A percentile compares a stretch with the other conserved stretches of the same genome.
These are phyloP conservation scores for Coemansia erecta DNA, from an alignment of 192 early-diverging fungal genomes.

Conservation along the genomic window DNA sequence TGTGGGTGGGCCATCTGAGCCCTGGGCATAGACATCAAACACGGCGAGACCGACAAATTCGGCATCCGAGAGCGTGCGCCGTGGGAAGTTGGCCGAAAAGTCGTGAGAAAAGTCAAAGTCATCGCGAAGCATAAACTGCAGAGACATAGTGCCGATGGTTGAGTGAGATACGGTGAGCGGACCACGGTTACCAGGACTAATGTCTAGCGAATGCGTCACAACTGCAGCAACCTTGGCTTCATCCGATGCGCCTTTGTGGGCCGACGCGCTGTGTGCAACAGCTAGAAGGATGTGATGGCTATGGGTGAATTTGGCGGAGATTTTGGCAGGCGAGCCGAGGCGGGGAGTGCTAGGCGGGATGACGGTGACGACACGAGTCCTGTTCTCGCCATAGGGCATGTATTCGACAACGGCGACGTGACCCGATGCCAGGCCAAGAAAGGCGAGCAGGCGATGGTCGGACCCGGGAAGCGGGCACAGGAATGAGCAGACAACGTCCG, in stretches of 20 bases:
- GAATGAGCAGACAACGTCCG: slow-evolving; percentile 11
- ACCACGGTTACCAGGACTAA: no score
- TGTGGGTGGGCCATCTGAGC: not conserved
- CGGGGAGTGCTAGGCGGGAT: not conserved
- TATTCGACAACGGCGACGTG: slow-evolving; percentile 30
- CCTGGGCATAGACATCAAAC: not conserved
- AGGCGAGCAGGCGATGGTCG: slow-evolving; percentile 15
- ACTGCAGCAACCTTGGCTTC: slow-evolving; percentile 7
- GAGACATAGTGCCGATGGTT: not conserved
- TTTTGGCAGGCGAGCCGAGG: slow-evolving; percentile 16
- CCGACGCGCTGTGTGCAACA: slow-evolving; percentile 18
- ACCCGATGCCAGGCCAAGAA: slow-evolving; percentile 28
- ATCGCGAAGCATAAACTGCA: slow-evolving; percentile 6
- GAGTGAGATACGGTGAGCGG: no score
- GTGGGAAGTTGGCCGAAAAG: no score
- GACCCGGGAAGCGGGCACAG: slow-evolving; percentile 14
- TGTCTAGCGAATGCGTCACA: slow-evolving; percentile 1
- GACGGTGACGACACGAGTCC: slow-evolving; percentile 5
- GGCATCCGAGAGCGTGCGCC: not conserved
- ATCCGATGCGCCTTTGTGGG: not conserved
- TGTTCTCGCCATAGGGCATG: slow-evolving; percentile 21
- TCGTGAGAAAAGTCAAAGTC: not conserved
- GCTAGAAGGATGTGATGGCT: slow-evolving; percentile 13
- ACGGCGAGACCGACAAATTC: slow-evolving; percentile 17
- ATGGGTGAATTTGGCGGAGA: slow-evolving; percentile 13